A percentile compares a stretch with the other conserved stretches of the same genome.
Evolutionary conservation across 108 stramenopile genomes (phyloP).

Genomic region (Discostella stelligeroides): DNA sequence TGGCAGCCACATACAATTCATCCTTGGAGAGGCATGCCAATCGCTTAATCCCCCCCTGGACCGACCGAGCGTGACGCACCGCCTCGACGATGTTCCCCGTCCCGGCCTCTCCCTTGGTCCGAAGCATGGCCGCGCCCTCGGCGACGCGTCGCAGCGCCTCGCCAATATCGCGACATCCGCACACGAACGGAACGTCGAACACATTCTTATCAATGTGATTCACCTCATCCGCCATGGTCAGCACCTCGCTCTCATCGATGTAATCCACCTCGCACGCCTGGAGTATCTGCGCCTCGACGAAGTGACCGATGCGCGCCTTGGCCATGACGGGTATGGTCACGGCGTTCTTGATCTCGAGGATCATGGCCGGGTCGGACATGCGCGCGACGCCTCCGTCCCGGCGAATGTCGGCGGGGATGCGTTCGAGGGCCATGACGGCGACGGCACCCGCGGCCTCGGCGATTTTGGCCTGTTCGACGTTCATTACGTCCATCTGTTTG

Average conservation of each 20-base stretch:
- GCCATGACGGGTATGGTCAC: constrained; percentile 99
- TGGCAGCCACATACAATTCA: constrained; percentile 97
- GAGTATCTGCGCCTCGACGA: constrained; percentile 98
- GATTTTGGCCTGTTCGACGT: constrained; percentile 94
- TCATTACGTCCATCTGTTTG: constrained; percentile 97
- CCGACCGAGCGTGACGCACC: constrained; percentile 94
- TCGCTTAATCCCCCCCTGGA: constrained; percentile 86
- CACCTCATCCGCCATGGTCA: constrained; percentile 99
- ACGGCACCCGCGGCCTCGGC: constrained; percentile 98
- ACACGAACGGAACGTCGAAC: constrained; percentile 98
- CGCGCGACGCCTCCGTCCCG: constrained; percentile 98
- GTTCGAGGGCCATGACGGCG: constrained; percentile 99
- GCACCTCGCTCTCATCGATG: constrained; percentile 98
- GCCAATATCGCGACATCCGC: constrained; percentile 99
- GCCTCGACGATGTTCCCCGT: constrained; percentile 99
- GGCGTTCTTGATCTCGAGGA: constrained; percentile 97
- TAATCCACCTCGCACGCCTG: constrained; percentile 98
- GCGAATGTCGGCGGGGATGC: constrained; percentile 99
- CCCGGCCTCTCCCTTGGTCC: constrained; percentile 99
- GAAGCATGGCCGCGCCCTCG: constrained; percentile 98
- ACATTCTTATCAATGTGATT: constrained; percentile 98
- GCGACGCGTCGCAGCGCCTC: constrained; percentile 97
- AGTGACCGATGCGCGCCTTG: constrained; percentile 99
- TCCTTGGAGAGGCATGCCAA: constrained; percentile 91
- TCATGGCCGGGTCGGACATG: constrained; percentile 97